Evolutionary conservation across 352 stramenopile species (phyloP).

Genomic region (Pythium phragmiticola): DNA sequence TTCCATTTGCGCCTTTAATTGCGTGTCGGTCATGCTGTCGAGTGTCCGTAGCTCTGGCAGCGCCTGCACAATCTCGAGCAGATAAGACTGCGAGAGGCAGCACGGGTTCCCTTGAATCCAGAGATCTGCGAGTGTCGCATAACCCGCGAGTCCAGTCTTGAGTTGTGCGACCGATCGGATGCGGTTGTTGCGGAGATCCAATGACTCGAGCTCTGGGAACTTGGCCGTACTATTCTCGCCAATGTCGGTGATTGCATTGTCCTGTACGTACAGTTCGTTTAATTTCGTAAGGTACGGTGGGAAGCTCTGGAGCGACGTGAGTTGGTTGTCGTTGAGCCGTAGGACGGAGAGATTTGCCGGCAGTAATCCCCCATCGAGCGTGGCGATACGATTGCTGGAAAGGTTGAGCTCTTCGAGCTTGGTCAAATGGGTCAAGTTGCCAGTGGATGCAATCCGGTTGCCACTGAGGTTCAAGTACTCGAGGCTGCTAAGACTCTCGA

Average conservation of each 20-base stretch:
- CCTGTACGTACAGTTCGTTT: slow-evolving; percentile 67
- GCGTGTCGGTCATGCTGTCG: slow-evolving; percentile 49
- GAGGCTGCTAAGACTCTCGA: slow-evolving; percentile 52
- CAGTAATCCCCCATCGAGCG: slow-evolving; percentile 44
- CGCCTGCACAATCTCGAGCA: slow-evolving; percentile 43
- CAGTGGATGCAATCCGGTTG: slow-evolving; percentile 55
- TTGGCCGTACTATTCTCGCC: slow-evolving; percentile 20
- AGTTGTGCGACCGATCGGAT: slow-evolving; percentile 32
- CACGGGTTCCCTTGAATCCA: slow-evolving; percentile 72
- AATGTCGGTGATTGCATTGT: slow-evolving; percentile 48
- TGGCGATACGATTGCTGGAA: slow-evolving; percentile 51
- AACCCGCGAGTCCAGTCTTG: slow-evolving; percentile 23
- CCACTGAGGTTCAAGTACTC: slow-evolving; percentile 65
- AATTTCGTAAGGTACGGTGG: slow-evolving; percentile 37
- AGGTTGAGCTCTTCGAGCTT: slow-evolving; percentile 80
- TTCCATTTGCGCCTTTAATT: slow-evolving; percentile 45
- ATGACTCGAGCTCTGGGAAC: slow-evolving; percentile 60
- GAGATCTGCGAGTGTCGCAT: slow-evolving; percentile 43
- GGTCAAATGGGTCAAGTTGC: slow-evolving; percentile 55
- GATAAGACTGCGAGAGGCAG: slow-evolving; percentile 55
- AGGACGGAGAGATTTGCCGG: slow-evolving; percentile 51
- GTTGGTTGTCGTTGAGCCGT: slow-evolving; percentile 34
- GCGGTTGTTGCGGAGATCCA: slow-evolving; percentile 69
- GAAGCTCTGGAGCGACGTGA: slow-evolving; percentile 44
- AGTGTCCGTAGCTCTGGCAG: slow-evolving; percentile 64